A percentile compares a stretch with the other conserved stretches of the same genome.
Evolutionary conservation across 768 basidiomycete species (phyloP).

Genomic region (Boletus eberwhitei): DNA sequence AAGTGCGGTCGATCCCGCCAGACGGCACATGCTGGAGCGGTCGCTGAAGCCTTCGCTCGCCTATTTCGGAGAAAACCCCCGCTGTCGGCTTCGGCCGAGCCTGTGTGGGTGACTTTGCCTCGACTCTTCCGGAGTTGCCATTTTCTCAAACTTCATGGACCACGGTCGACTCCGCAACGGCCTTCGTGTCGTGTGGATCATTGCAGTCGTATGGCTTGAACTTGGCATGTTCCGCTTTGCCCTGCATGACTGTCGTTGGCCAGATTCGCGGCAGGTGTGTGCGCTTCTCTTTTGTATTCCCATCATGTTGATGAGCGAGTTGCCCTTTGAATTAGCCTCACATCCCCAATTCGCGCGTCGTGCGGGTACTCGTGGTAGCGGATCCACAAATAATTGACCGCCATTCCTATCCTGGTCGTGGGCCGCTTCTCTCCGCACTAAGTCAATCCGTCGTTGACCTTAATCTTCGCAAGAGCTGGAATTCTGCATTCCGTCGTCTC

Average conservation of each 20-base stretch:
- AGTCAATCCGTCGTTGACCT: slow-evolving; percentile 71
- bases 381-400: slow-evolving; percentile 86
- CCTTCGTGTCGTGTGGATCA: slow-evolving; percentile 58
- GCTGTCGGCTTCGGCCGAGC: slow-evolving; percentile 10
- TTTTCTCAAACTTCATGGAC: slow-evolving; percentile 3
- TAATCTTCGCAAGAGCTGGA: slow-evolving; percentile 85
- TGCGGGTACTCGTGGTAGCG: slow-evolving; percentile 64
- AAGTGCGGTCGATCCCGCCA: no score
- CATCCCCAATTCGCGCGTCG: slow-evolving; percentile 20
- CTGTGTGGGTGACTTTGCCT: neutral
- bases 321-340: slow-evolving; percentile 13
- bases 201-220: slow-evolving; percentile 70
- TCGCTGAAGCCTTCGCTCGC: neutral
- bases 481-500: slow-evolving; percentile 48
- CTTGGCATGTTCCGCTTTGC: slow-evolving; percentile 51
- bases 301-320: neutral
- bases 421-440: slow-evolving; percentile 51
- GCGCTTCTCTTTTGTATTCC: neutral
- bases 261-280: slow-evolving; percentile 40
- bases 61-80: neutral
- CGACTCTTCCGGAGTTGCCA: neutral
- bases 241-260: slow-evolving; percentile 57
- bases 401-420: slow-evolving; percentile 65
- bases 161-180: slow-evolving; percentile 26
- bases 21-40: no score